Percentiles rank a stretch among this genome's conserved stretches.
Evolutionary conservation across 345 rosid species (phyloP).

Genomic region (Citrus cavaleriei): DNA sequence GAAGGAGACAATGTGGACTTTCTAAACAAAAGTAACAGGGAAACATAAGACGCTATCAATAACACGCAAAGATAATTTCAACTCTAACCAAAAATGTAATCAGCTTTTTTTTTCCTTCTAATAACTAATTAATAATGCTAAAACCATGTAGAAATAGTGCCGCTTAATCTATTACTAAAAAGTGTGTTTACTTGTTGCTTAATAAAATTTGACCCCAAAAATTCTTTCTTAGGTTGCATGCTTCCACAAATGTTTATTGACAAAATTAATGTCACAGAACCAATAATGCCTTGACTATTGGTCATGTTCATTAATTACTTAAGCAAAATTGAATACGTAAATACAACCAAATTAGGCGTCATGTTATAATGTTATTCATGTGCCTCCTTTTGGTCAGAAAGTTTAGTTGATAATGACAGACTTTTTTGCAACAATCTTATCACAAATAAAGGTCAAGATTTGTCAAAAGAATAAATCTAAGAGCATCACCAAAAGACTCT

Average conservation of each 20-base stretch:
- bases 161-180: not conserved
- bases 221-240: not conserved
- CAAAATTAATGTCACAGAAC: not conserved
- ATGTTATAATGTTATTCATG: not conserved
- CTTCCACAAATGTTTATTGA: not conserved
- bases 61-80: not conserved
- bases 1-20: not conserved
- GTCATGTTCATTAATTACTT: not conserved
- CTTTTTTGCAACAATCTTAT: not conserved
- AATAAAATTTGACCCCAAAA: not conserved
- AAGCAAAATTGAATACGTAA: not conserved
- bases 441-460: not conserved
- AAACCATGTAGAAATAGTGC: not conserved
- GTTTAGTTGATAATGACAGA: not conserved
- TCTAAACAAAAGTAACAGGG: not conserved
- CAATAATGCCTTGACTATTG: not conserved
- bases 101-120: not conserved
- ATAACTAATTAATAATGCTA: not conserved
- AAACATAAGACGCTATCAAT: not conserved
- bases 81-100: not conserved
- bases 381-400: not conserved
- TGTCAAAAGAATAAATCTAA: too few relatives aligned
- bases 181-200: not conserved
- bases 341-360: not conserved
- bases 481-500: too few relatives aligned